A percentile compares a stretch with the other conserved stretches of the same genome.
phyloP scores from a whole-genome alignment of 2,329 filamentous ascomycete species.

The Periglandula ipomoeae region DNA sequence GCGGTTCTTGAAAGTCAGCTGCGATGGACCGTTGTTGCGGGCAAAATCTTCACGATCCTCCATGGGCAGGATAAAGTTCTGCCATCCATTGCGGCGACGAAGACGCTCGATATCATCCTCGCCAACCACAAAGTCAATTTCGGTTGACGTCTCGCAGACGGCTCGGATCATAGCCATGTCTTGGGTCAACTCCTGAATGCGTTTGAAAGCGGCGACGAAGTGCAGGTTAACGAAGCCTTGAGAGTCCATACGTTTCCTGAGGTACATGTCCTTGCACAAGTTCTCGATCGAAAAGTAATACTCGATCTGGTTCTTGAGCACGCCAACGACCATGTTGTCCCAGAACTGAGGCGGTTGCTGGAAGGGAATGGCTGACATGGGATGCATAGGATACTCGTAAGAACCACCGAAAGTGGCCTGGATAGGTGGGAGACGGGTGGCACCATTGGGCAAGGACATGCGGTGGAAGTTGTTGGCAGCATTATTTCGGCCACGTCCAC shows the following conservation, averaged over 20 bases:
- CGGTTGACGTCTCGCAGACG: slow-evolving; percentile 62
- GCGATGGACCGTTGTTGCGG: slow-evolving; percentile 58
- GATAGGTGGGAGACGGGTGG: slow-evolving; percentile 25
- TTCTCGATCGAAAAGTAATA: slow-evolving; percentile 98
- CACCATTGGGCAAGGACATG: slow-evolving; percentile 29
- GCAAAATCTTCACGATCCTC: slow-evolving; percentile 64
- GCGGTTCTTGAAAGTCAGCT: slow-evolving; percentile 27
- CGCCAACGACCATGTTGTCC: slow-evolving; percentile 37
- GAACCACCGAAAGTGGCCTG: slow-evolving; percentile 24
- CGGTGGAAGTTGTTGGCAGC: slow-evolving; percentile 26
- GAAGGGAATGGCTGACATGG: slow-evolving; percentile 28
- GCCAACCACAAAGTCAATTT: slow-evolving; percentile 65
- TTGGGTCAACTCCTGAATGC: slow-evolving; percentile 40
- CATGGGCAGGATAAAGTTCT: slow-evolving; percentile 66
- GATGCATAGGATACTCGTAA: slow-evolving; percentile 31
- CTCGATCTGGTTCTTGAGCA: slow-evolving; percentile 52
- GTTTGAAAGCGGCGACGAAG: slow-evolving; percentile 78
- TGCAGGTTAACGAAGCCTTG: slow-evolving; percentile 81
- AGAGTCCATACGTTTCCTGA: slow-evolving; percentile 87
- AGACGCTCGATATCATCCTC: slow-evolving; percentile 73
- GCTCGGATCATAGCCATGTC: slow-evolving; percentile 65
- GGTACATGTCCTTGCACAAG: slow-evolving; percentile 82
- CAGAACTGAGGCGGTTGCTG: slow-evolving; percentile 37
- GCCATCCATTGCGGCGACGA: slow-evolving; percentile 66
- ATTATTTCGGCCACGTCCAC: slow-evolving; percentile 25